Conservation (phyloP, 2,329 filamentous ascomycete genomes). For the Fusarium scirpi region DNA sequence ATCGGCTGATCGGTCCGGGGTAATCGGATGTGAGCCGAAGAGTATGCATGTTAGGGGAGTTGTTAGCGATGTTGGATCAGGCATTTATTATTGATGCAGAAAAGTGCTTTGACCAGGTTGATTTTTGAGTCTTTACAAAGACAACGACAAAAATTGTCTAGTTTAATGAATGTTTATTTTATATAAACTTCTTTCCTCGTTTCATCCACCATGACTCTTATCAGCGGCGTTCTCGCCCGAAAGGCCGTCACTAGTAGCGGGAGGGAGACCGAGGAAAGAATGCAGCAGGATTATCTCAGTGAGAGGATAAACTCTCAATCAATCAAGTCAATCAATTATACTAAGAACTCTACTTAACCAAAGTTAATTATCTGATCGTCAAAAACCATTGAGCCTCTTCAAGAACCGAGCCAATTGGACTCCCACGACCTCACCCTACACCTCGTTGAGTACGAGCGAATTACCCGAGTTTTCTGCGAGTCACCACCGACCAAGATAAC, state of each 20-base stretch:
- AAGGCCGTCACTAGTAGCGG: slow-evolving; percentile 25
- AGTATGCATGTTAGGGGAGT: slow-evolving; percentile 6
- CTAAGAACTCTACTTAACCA: background rate
- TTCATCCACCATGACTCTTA: background rate
- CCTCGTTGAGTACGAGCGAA: slow-evolving; percentile 24
- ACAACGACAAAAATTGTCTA: too few species aligned
- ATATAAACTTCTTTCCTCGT: background rate
- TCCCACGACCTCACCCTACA: background rate
- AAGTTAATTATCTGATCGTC: background rate
- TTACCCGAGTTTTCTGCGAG: slow-evolving; percentile 48
- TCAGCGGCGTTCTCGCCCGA: slow-evolving; percentile 28
- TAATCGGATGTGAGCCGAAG: slow-evolving; percentile 35
- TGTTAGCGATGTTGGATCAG: slow-evolving; percentile 1
- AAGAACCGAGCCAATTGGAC: background rate
- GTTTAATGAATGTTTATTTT: too few species aligned
- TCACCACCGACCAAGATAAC: slow-evolving; percentile 11
- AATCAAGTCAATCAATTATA: background rate
- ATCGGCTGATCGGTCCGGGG: slow-evolving; percentile 44
- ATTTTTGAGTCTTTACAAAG: too few species aligned
- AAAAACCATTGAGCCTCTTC: background rate
- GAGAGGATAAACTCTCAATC: slow-evolving; percentile 3
- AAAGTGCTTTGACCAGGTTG: background rate
- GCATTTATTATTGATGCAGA: slow-evolving; percentile 9
- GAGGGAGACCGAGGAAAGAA: slow-evolving; percentile 23
- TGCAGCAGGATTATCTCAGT: slow-evolving; percentile 11